Conservation (phyloP, 2,329 filamentous ascomycete genomes). For the Sarocladium strictum region DNA sequence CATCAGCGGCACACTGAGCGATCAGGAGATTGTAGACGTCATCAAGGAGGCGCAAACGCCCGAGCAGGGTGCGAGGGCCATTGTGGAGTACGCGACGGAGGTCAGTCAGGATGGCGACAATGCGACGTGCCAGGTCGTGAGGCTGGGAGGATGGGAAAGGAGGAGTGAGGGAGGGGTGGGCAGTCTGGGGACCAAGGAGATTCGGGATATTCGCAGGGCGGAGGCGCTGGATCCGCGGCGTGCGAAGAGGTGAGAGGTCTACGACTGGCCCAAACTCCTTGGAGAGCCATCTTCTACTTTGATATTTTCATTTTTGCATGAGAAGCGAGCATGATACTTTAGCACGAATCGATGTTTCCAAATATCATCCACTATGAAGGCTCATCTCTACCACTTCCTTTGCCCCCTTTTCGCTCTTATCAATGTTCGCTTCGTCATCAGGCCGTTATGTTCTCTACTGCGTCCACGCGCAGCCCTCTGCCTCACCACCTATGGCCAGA, state of each 20-base stretch:
- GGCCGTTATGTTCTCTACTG: not conserved
- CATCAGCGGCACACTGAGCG: conserved; percentile 75
- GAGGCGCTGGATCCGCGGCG: conserved; percentile 79
- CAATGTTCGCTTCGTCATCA: not conserved
- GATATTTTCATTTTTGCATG: not conserved
- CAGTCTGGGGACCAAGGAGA: conserved; percentile 86
- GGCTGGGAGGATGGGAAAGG: conserved; percentile 64
- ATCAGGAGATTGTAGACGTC: conserved; percentile 95
- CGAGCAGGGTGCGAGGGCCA: conserved; percentile 70
- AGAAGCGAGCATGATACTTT: conserved; percentile 9
- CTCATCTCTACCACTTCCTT: not conserved
- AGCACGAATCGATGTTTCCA: not conserved
- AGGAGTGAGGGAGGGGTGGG: conserved; percentile 80
- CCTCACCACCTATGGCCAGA: conserved; percentile 4
- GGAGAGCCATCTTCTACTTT: not conserved
- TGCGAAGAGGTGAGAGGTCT: conserved; percentile 43
- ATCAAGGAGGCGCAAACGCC: conserved; percentile 91
- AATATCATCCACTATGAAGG: not conserved
- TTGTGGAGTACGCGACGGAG: conserved; percentile 86
- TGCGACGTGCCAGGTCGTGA: conserved; percentile 61
- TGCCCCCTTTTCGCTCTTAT: not conserved
- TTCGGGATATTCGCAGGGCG: conserved; percentile 72
- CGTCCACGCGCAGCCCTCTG: not conserved
- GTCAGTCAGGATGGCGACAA: conserved; percentile 64
- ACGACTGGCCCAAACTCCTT: too few relatives aligned